Percentiles rank a stretch among this genome's conserved stretches.
Evolutionary conservation across 345 rosid genomes (phyloP).

Genomic region (Firmiana major): DNA sequence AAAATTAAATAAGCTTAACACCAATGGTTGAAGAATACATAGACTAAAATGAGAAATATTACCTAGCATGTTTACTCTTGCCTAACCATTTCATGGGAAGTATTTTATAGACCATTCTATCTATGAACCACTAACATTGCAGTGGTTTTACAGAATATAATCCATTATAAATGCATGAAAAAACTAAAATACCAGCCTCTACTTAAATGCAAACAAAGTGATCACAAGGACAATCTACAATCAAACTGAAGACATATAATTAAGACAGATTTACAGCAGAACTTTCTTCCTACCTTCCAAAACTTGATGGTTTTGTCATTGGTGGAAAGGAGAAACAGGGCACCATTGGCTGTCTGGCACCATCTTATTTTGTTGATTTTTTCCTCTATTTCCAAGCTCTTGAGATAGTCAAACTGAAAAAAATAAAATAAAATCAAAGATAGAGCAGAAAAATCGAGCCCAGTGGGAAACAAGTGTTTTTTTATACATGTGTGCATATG

Average conservation of each 20-base stretch:
- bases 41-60: slow-evolving; percentile 1
- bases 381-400: slow-evolving; percentile 99
- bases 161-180: not conserved
- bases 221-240: not conserved
- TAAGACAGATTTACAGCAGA: not conserved
- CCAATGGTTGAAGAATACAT: not conserved
- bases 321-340: slow-evolving; percentile 81
- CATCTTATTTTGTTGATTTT: slow-evolving; percentile 92
- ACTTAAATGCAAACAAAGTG: not conserved
- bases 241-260: not conserved
- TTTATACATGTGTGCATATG: not conserved
- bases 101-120: not conserved
- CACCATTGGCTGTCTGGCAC: slow-evolving; percentile 86
- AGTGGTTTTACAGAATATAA: not conserved
- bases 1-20: not conserved
- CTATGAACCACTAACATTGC: not conserved
- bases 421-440: slow-evolving; percentile 4
- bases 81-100: not conserved
- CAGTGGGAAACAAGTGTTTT: not conserved
- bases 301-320: slow-evolving; percentile 80
- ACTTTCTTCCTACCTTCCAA: slow-evolving; percentile 69
- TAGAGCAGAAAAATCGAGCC: not conserved
- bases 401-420: slow-evolving; percentile 86
- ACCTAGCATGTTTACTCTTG: not conserved
- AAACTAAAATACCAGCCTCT: not conserved